Base-by-base conservation (phyloP, 2,329 filamentous ascomycete species). In the Tolypocladium sp. region DNA sequence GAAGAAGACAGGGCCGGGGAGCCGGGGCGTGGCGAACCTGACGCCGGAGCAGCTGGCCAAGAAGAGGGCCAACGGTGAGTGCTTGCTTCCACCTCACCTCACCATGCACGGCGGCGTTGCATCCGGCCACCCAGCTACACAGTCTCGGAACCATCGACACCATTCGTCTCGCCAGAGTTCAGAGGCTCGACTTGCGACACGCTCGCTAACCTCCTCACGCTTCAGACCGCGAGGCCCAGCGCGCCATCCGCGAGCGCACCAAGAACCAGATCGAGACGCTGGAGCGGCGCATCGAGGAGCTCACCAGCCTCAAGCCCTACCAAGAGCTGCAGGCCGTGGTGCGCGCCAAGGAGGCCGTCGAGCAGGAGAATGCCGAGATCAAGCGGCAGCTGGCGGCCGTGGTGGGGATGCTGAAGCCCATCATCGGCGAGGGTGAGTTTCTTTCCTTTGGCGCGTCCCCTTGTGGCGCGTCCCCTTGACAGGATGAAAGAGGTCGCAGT, bases 141-240 rank as follows among this genome's bases (percentile, higher is more conserved):
- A 33, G 33, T 8, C 33, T 33, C 33, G 33, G 33, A 7, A 33
- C 33, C 33, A 33, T 7, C 33, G 33, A 9, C 33, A 5, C 33
- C 33, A 33, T 30, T 30, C 27, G 27, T 30, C 27, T 30, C 27
- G 27, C 4, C 27, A 30, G 7, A 7, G 30, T 33, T 8, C 30
- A 9, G 7, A 2, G 30, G 30, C n/a, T 33, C 30, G 30, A 9
- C 30, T 33, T 9, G 27, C 9, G 30, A 4, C 27, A 4, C 13
- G 46, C 27, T n/a, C 15, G 30, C 49, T 52, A 7, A 52, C 49
- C 8, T 0, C 49, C 8, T 0, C 52, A 30, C 60, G 52, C 20
- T n/a, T n/a, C 85, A 82, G 91, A 95, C 71, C 86, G 91, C 60
- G 90, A 95, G 72, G 91, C 91, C 37, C 91, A 96, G 71, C 83